phyloP scores from a whole-genome alignment of 768 basidiomycete species.

The Trametes elegans region DNA sequence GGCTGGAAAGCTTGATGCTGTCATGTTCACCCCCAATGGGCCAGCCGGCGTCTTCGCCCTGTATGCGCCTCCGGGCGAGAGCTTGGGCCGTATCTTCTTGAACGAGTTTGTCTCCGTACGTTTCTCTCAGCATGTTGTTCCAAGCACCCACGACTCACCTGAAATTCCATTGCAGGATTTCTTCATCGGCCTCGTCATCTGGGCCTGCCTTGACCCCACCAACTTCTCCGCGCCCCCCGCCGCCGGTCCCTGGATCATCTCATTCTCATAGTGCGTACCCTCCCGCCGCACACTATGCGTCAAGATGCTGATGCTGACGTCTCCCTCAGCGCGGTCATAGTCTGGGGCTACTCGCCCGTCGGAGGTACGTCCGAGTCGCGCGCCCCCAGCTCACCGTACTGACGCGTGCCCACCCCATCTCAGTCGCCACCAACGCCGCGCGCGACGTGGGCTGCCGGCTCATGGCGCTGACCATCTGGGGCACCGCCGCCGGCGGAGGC shows the following conservation, averaged over 20 bases:
- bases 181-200: conserved; percentile 50
- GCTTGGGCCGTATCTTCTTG: conserved; percentile 45
- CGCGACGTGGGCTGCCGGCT: conserved; percentile 67
- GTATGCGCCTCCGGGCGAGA: conserved; percentile 43
- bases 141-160: not conserved
- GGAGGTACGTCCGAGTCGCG: conserved; percentile 31
- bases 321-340: conserved; percentile 43
- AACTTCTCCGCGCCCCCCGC: conserved; percentile 55
- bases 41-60: conserved; percentile 50
- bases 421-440: conserved; percentile 58
- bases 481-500: conserved; percentile 48
- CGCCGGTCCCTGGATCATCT: conserved; percentile 49
- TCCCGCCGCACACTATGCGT: not conserved
- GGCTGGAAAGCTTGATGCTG: conserved; percentile 24
- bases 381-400: not conserved
- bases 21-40: conserved; percentile 32
- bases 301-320: not conserved
- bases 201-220: conserved; percentile 56
- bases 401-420: not conserved
- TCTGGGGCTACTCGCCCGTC: conserved; percentile 60
- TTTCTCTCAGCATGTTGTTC: not conserved
- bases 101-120: conserved; percentile 57
- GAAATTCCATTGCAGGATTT: conserved; percentile 30
- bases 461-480: conserved; percentile 61
- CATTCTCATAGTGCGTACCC: conserved; percentile 53